Conservation (phyloP, 2,329 filamentous ascomycete genomes). For the Cucurbitaria berberidis region DNA sequence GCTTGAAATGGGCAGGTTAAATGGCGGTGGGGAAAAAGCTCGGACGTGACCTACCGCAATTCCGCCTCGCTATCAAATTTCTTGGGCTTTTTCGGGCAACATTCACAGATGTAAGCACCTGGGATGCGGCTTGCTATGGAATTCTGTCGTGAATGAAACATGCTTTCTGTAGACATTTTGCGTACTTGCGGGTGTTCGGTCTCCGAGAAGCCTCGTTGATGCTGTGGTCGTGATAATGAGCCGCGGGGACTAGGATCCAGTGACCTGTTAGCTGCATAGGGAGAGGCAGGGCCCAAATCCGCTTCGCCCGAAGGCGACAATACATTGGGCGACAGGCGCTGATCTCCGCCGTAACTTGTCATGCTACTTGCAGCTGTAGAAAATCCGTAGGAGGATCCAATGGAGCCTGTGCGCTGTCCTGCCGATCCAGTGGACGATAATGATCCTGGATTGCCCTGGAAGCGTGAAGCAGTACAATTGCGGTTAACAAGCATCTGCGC, state of each 20-base stretch:
- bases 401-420: slow-evolving; percentile 65
- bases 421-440: slow-evolving; percentile 68
- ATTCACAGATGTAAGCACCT: slow-evolving; percentile 80
- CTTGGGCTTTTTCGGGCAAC: slow-evolving; percentile 95
- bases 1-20: slow-evolving; percentile 12
- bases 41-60: slow-evolving; percentile 69
- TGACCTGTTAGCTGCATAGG: slow-evolving; percentile 58
- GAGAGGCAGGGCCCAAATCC: slow-evolving; percentile 60
- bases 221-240: slow-evolving; percentile 47
- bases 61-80: slow-evolving; percentile 89
- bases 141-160: slow-evolving; percentile 55
- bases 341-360: slow-evolving; percentile 68
- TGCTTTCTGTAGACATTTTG: slow-evolving; percentile 57
- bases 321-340: slow-evolving; percentile 65
- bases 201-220: slow-evolving; percentile 52
- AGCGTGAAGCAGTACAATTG: slow-evolving; percentile 60
- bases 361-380: slow-evolving; percentile 67
- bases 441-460: slow-evolving; percentile 64
- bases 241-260: slow-evolving; percentile 52
- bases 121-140: slow-evolving; percentile 59
- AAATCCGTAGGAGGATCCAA: slow-evolving; percentile 65
- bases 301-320: slow-evolving; percentile 65
- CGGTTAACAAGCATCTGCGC: slow-evolving; percentile 62
- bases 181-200: slow-evolving; percentile 48
- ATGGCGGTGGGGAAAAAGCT: slow-evolving; percentile 36